Evolutionary conservation across 2,329 filamentous ascomycete genomes (phyloP).

Genomic region (Teratosphaeria destructans): DNA sequence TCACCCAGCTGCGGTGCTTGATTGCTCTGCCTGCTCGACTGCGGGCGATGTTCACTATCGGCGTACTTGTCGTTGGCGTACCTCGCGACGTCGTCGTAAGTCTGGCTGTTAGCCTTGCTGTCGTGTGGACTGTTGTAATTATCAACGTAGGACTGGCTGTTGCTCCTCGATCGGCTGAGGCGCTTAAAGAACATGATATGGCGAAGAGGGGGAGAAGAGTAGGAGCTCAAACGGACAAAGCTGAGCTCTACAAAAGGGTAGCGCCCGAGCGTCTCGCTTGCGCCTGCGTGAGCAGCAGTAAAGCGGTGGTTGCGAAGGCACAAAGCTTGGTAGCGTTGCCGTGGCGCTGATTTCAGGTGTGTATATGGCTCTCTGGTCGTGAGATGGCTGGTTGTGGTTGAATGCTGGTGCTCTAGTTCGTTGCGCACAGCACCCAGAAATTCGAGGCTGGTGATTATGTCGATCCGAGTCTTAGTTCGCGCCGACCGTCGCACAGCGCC

Average conservation of each 20-base stretch:
- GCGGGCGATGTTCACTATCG: conserved; percentile 15
- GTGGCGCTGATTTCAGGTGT: background rate
- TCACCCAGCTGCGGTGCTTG: conserved; percentile 13
- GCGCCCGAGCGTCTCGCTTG: background rate
- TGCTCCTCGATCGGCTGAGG: conserved; percentile 35
- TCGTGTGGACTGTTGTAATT: conserved; percentile 31
- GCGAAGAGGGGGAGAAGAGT: background rate
- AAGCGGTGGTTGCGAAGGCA: background rate
- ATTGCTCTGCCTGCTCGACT: conserved; percentile 27
- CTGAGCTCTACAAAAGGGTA: background rate
- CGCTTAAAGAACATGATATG: conserved; percentile 40
- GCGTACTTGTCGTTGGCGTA: conserved; percentile 27
- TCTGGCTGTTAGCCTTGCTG: conserved; percentile 32
- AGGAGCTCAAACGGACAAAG: background rate
- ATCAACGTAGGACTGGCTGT: conserved; percentile 41
- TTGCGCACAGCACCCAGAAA: background rate
- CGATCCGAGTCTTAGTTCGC: background rate
- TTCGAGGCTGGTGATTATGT: background rate
- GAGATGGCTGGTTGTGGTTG: background rate
- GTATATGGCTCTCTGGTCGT: background rate
- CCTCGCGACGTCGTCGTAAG: conserved; percentile 36
- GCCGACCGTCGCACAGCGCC: background rate
- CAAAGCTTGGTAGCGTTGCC: background rate
- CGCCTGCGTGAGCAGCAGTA: background rate
- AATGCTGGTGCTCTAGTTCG: background rate